phyloP scores from a whole-genome alignment of 2,329 filamentous ascomycete species.

The Aspergillus fructus region DNA sequence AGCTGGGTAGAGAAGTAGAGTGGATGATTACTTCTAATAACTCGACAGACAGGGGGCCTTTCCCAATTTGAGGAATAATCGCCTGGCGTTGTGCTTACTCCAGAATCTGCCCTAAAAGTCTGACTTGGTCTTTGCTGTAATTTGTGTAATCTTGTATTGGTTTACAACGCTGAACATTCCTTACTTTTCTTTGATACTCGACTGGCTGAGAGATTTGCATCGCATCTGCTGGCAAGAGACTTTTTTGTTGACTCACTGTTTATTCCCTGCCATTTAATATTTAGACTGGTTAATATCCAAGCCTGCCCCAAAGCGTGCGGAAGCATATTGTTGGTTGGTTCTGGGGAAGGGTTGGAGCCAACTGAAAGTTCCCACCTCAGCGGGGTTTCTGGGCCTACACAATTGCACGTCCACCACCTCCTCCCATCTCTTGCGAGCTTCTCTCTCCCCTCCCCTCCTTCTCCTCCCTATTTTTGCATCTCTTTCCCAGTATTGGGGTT shows the following conservation, averaged over 20 bases:
- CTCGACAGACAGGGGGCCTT: not conserved
- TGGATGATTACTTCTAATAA: not conserved
- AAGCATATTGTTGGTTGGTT: constrained; percentile 9
- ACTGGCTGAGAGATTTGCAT: not conserved
- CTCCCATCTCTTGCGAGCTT: constrained; percentile 7
- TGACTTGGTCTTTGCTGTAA: not conserved
- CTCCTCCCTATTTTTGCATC: constrained; percentile 8
- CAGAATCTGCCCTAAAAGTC: not conserved
- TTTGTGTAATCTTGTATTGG: not conserved
- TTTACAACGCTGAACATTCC: not conserved
- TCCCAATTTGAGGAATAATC: not conserved
- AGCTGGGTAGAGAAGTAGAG: not conserved
- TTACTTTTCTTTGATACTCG: not conserved
- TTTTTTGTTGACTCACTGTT: not conserved
- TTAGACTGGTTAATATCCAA: not conserved
- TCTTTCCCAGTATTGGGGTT: constrained; percentile 7
- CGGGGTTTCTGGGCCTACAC: constrained; percentile 24
- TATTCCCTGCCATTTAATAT: not conserved
- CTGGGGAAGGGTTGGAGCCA: constrained; percentile 16
- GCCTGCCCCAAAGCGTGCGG: not conserved
- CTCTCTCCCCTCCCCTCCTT: constrained; percentile 6
- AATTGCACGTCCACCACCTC: constrained; percentile 7
- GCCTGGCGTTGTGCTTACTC: not conserved
- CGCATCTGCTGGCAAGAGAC: not conserved
- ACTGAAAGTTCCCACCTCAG: constrained; percentile 16